Conservation (phyloP, 164 flowering plant genomes). For the Magnolia changhungtana region DNA sequence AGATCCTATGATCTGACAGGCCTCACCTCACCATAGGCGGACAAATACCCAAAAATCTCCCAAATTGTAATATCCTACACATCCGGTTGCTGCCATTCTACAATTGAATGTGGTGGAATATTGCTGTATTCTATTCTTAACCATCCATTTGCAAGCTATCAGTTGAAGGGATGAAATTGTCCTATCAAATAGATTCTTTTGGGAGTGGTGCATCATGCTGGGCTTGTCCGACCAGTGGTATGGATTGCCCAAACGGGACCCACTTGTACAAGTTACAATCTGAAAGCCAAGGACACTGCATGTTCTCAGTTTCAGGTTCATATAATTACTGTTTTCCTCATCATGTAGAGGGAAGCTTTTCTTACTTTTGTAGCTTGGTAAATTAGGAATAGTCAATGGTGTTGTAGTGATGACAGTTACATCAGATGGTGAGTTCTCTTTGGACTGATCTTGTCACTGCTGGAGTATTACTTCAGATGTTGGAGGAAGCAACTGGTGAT, state of each 20-base stretch:
- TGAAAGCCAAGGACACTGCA: neutral
- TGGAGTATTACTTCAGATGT: slow-evolving; percentile 40
- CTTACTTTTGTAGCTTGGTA: neutral
- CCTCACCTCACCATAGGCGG: too few species aligned
- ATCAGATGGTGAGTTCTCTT: neutral
- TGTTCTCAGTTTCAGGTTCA: neutral
- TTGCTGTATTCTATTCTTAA: neutral
- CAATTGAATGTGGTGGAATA: neutral
- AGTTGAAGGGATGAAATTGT: too few species aligned
- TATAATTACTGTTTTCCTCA: neutral
- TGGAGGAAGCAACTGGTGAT: slow-evolving; percentile 87
- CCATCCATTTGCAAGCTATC: too few species aligned
- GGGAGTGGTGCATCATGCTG: neutral
- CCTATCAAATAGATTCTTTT: neutral
- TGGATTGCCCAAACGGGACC: too few species aligned
- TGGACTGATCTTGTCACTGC: slow-evolving; percentile 18
- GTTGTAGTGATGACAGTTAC: neutral
- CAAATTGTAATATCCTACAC: too few species aligned
- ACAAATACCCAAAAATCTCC: too few species aligned
- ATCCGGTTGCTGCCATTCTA: neutral
- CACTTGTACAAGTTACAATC: too few species aligned
- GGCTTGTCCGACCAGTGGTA: neutral
- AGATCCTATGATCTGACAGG: neutral
- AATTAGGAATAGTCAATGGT: neutral
- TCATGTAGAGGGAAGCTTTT: neutral